Conservation (phyloP, 2,329 filamentous ascomycete species). For the Chaetomium sp. region DNA sequence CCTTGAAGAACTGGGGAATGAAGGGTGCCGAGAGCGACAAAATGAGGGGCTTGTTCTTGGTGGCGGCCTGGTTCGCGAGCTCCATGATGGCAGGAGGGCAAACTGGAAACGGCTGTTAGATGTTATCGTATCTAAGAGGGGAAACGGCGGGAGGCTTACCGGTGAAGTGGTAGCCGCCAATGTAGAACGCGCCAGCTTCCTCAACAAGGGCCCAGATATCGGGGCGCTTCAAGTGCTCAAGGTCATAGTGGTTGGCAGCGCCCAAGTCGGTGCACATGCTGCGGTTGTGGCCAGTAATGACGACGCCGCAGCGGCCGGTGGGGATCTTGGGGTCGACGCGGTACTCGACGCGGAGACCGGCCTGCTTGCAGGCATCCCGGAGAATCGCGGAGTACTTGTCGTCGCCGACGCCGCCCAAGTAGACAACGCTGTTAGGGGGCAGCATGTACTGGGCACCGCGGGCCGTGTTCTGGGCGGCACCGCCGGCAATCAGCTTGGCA, state of each 20-base stretch:
- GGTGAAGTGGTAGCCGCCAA: constrained; percentile 96
- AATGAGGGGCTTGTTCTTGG: constrained; percentile 87
- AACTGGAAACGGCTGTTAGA: constrained; percentile 50
- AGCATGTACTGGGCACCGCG: constrained; percentile 97
- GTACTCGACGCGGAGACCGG: constrained; percentile 92
- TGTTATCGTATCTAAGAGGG: neutral
- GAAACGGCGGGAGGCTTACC: constrained; percentile 39
- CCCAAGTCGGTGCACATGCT: constrained; percentile 93
- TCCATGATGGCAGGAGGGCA: constrained; percentile 88
- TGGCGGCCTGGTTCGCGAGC: constrained; percentile 85
- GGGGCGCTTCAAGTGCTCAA: constrained; percentile 88
- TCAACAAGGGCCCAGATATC: constrained; percentile 92
- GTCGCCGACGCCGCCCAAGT: constrained; percentile 89
- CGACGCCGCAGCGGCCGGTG: constrained; percentile 91
- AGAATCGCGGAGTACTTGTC: constrained; percentile 95
- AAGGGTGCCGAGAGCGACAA: constrained; percentile 94
- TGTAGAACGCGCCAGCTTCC: constrained; percentile 85
- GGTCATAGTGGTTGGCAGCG: constrained; percentile 94
- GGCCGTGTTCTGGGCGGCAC: constrained; percentile 96
- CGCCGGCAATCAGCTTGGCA: constrained; percentile 92
- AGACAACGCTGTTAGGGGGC: constrained; percentile 83
- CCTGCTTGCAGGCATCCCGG: constrained; percentile 80
- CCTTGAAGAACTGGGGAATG: constrained; percentile 97
- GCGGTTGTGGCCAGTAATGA: constrained; percentile 96
- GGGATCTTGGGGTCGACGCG: constrained; percentile 80